phyloP scores from a whole-genome alignment of 202 grass and related monocot species.

The Bolboschoenoplectus hybrid region DNA sequence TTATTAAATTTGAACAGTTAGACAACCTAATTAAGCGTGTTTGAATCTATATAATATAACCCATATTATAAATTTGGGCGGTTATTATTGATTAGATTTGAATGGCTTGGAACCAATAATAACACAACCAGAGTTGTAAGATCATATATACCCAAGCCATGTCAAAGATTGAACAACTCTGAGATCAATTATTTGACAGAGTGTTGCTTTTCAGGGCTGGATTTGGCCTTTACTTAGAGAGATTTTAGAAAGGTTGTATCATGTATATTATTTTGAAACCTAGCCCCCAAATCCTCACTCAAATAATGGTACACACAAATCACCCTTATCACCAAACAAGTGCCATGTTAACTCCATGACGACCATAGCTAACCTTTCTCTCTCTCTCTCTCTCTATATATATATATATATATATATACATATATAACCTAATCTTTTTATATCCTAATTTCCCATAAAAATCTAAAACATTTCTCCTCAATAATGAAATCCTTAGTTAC shows the following conservation, averaged over 20 bases:
- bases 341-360: slow-evolving; percentile 35
- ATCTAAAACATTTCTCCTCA: not conserved
- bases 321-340: slow-evolving; percentile 30
- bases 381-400: not conserved
- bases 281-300: not conserved
- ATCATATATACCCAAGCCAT: not conserved
- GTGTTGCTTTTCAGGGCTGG: not conserved
- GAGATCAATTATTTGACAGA: not conserved
- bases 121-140: not conserved
- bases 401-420: not conserved
- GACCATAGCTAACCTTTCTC: not conserved
- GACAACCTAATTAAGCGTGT: not conserved
- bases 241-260: not conserved
- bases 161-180: not conserved
- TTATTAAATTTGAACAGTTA: not conserved
- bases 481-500: slow-evolving; percentile 35
- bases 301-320: slow-evolving; percentile 33
- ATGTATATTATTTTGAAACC: not conserved
- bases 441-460: not conserved
- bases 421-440: not conserved
- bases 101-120: not conserved
- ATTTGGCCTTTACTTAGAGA: not conserved
- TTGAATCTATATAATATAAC: slow-evolving; percentile 4
- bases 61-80: not conserved
- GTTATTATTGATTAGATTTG: not conserved